Base-by-base conservation (phyloP, 495 filamentous ascomycete genomes). In the Aspergillus mulundensis region DNA sequence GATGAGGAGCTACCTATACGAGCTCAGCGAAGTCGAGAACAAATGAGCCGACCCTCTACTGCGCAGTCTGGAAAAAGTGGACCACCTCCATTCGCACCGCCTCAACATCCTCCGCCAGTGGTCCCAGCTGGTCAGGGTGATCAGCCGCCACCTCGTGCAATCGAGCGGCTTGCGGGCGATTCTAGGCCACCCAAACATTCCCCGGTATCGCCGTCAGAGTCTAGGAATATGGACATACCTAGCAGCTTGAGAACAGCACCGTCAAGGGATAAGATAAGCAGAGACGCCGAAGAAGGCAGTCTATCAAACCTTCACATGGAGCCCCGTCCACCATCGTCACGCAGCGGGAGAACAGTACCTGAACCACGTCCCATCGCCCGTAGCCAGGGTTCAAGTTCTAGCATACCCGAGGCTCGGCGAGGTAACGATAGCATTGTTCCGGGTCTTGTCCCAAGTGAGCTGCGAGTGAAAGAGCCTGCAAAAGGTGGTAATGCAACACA, bases 11-110 rank as follows among this genome's bases (percentile, higher is more conserved):
- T 72, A 1, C 30, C 54, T 5, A 56, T 74, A 38, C 72, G 77
- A 46, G 54, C 63, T n/a, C 75, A 77, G 57, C 70, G 63, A 50
- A 79, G 78, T 58, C 72, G 77, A 8, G 79, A 80, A 45, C 73
- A 72, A 23, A 60, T 77, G 54, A 67, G 66, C n/a, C 75, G 73
- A 11, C 71, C 76, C 18, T 70, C 72, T 20, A 72, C 71, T 15
- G 66, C 63, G 7, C 66, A 70, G 50, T 69, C 69, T 32, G 64
- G 57, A 10, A 66, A 65, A 57, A 59, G 57, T 51, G 58, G 50
- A 10, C 54, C 60, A 41, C 61, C 65, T 12, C 62, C 65, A 1
- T 59, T 56, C 50, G 61, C 19, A 18, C 62, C 64, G 28, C 64
- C 69, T 44, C 57, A 60, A 21, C 61, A 64, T 18, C 59, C 64